These are phyloP conservation scores for Kodamaea plutei DNA, from an alignment of 1,139 yeast genomes.

Conservation along the genomic window DNA sequence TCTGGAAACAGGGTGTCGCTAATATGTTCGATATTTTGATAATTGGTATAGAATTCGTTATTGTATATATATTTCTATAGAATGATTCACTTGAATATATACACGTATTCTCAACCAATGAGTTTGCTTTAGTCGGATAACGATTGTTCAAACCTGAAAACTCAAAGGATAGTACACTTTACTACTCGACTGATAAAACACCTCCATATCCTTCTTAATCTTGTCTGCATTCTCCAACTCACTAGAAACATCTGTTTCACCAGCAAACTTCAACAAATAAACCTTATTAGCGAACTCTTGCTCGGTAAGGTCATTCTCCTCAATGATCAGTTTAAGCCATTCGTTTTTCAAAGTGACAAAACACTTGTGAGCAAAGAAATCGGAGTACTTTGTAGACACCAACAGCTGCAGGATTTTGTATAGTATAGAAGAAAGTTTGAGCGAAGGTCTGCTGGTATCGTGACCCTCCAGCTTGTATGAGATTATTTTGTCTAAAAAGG, in stretches of 20 bases:
- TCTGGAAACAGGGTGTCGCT: too few species aligned
- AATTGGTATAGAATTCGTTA: too few species aligned
- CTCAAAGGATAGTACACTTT: slow-evolving; percentile 20
- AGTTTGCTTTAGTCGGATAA: too few species aligned
- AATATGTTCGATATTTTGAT: too few species aligned
- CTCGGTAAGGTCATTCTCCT: neutral
- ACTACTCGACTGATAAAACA: slow-evolving; percentile 29
- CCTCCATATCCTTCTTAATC: slow-evolving; percentile 22
- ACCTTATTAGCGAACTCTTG: slow-evolving; percentile 21
- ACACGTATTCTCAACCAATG: too few species aligned
- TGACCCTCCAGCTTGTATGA: too few species aligned
- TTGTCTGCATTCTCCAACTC: too few species aligned
- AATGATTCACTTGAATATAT: too few species aligned
- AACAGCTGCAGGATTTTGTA: slow-evolving; percentile 18
- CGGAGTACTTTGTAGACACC: slow-evolving; percentile 13
- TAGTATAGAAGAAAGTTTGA: slow-evolving; percentile 20
- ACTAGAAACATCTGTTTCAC: neutral
- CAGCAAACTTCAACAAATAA: slow-evolving; percentile 23
- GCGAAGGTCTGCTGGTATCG: slow-evolving; percentile 22
- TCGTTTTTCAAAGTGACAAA: slow-evolving; percentile 25
- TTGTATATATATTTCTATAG: too few species aligned
- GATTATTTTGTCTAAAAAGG: too few species aligned
- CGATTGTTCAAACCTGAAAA: too few species aligned
- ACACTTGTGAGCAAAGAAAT: slow-evolving; percentile 18
- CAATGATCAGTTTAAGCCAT: slow-evolving; percentile 21